Evolutionary conservation across 805 yeast species (phyloP), one percentile per base, ranked within the genome.

Genomic region (Candida wancherniae): DNA sequence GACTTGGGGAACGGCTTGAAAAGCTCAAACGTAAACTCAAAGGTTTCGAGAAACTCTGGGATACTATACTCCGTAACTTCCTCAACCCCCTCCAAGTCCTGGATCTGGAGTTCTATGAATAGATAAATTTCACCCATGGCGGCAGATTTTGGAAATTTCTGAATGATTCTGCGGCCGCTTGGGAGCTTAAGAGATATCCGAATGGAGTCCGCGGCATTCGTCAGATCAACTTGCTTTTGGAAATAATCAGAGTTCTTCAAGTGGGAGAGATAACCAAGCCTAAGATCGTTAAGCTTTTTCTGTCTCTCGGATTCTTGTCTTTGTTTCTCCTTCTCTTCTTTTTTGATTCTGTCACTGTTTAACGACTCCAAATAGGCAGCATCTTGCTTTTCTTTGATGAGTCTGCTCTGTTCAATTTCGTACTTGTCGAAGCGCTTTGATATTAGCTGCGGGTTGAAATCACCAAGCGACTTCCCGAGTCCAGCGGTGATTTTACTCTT

Each of bases 141-240:
- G n/a, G 66, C 57, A 2, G 51, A 37, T 19, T 60, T 55, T 24
- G 46, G 41, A 31, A 79, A 67, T 21, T 59, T 64, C 19, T 70
- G 67, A 2, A 75, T 59, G 6, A 68, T 48, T 33, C 77, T 52
- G 28, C 61, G 60, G 2, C 84, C 84, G 20, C 63, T 50, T 6
- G 81, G 76, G 20, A 72, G 55, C 48, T 77, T 69, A 40, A 79
- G 58, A 29, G 80, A 77, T 13, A 79, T 63, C 28, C 56, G 47
- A 0, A 60, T 60, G 9, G 39, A 33, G 1, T 36, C 39, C 2
- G 13, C 14, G 3, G 39, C 28, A 13, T 34, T 9, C 4, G 29
- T 26, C 4, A 29, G 30, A 15, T 44, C 26, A 6, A 34, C 22
- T 4, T 28, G 27, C 7, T 27, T 24, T 11, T 41, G 40, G 15